Evolutionary conservation across 1,284 basidiomycete species (phyloP), one percentile per base, ranked within the genome.

Genomic region (Flammula alnicola): DNA sequence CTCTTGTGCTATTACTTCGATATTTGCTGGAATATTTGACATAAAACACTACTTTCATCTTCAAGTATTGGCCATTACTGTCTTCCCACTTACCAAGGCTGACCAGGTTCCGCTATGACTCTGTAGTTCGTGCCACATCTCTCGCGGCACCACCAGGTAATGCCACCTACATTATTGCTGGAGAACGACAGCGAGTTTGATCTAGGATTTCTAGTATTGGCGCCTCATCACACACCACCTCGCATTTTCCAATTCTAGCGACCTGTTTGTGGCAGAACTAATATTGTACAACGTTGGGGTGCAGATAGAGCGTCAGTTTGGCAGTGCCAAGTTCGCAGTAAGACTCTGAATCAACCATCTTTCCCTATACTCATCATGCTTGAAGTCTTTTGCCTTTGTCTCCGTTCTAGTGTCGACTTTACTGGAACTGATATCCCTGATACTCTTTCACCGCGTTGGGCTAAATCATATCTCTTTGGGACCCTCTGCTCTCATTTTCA

Each of bases 311-410:
- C 79, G 95, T 47, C 82, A 85, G 31, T 96, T 95, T 63, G 95
- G 95, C 2, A 87, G 85, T 44, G 69, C 86, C 49, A 97, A 97
- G 67, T 97, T 83, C 70, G 90, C 91, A n/a, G 93, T 93, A 59
- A 70, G 90, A 39, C 35, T 29, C 44, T 33, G 14, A 26, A 19
- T 17, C 11, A 33, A 30, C 17, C 22, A 14, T 3, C 32, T 14
- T 5, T 35, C 9, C 30, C 20, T 33, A 29, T 25, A 31, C 20
- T 29, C 12, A n/a, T 33, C 16, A 8, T 33, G 14, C 17, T 45
- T 14, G 3, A 49, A 94, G 91, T 93, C 91, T 5, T 95, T 93
- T 67, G 69, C 81, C 12, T 62, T 88, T 16, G 75, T 92, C 9
- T 84, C 86, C 2, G 71, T 79, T 0, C 54, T 86, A 23, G 63